Conservation (phyloP, 2,329 filamentous ascomycete species). For the Chaetomium strumarium region DNA sequence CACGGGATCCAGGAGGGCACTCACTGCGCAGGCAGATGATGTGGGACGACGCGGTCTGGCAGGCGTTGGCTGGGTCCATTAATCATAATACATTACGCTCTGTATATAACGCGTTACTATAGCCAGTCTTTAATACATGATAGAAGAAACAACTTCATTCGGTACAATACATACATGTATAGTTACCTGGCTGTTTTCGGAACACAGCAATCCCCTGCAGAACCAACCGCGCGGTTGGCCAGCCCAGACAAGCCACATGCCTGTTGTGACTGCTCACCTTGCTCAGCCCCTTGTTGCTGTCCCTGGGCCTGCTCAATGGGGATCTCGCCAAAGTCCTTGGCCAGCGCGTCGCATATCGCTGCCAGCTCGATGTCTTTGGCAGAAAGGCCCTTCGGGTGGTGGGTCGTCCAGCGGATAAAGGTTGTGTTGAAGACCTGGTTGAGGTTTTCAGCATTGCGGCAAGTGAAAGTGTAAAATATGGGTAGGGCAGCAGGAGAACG, state of each 20-base stretch:
- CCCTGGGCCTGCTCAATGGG: background rate
- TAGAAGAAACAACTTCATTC: no score
- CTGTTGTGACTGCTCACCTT: background rate
- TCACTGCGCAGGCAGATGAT: background rate
- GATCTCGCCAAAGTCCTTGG: constrained; percentile 50
- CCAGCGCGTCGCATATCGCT: constrained; percentile 54
- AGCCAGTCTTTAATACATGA: no score
- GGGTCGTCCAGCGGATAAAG: constrained; percentile 69
- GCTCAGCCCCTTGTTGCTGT: background rate
- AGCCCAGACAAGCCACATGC: constrained; percentile 3
- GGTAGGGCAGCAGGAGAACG: background rate
- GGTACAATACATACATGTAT: no score
- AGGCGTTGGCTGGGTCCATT: background rate
- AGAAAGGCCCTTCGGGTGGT: constrained; percentile 60
- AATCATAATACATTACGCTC: no score
- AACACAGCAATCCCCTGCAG: constrained; percentile 16
- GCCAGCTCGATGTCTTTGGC: constrained; percentile 59
- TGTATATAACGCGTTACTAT: no score
- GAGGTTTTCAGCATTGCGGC: background rate
- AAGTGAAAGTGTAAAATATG: no score
- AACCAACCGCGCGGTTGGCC: constrained; percentile 6
- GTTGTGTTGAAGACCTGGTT: constrained; percentile 63
- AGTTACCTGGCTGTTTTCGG: background rate
- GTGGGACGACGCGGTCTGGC: background rate
- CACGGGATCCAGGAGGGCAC: constrained; percentile 1